A percentile compares a stretch with the other conserved stretches of the same genome.
phyloP scores from a whole-genome alignment of 106 monocot species.

The Allium sativum region DNA sequence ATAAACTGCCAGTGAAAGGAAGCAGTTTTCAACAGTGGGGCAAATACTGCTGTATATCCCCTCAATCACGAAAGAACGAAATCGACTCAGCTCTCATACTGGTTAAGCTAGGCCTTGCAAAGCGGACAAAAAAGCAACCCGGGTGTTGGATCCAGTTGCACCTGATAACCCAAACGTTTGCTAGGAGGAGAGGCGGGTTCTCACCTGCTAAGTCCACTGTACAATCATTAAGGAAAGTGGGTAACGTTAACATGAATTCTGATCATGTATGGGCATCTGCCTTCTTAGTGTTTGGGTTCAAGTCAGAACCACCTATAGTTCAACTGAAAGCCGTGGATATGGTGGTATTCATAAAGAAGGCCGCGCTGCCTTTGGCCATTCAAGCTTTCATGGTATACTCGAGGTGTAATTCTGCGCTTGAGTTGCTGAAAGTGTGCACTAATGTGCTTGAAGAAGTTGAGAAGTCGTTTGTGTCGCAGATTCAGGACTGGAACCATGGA shows the following conservation, averaged over 20 bases:
- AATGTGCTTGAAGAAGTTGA: constrained; percentile 80
- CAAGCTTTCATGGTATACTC: constrained; percentile 72
- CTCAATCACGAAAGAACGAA: constrained; percentile 33
- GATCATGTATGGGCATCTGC: constrained; percentile 82
- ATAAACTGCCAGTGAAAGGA: constrained; percentile 24
- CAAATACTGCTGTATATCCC: constrained; percentile 24
- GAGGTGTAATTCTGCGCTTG: constrained; percentile 74
- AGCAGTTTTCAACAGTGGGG: constrained; percentile 30
- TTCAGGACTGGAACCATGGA: constrained; percentile 47
- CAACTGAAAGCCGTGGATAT: constrained; percentile 61
- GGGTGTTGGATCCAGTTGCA: constrained; percentile 70
- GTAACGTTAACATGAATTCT: constrained; percentile 20
- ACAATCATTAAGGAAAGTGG: constrained; percentile 29
- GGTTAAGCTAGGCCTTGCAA: constrained; percentile 57
- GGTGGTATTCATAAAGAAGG: constrained; percentile 69
- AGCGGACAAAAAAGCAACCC: constrained; percentile 24
- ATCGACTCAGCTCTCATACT: constrained; percentile 47
- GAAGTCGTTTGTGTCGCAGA: constrained; percentile 68
- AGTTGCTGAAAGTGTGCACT: constrained; percentile 82
- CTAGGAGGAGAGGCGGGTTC: constrained; percentile 38
- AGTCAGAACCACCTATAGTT: constrained; percentile 72
- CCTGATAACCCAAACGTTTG: constrained; percentile 54
- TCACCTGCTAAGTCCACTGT: constrained; percentile 47
- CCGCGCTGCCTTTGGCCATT: constrained; percentile 64
- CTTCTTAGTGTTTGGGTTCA: constrained; percentile 86